A percentile compares a stretch with the other conserved stretches of the same genome.
These are phyloP conservation scores for Hansenula lynferdii DNA, from an alignment of 1,139 yeast species.

Conservation along the genomic window DNA sequence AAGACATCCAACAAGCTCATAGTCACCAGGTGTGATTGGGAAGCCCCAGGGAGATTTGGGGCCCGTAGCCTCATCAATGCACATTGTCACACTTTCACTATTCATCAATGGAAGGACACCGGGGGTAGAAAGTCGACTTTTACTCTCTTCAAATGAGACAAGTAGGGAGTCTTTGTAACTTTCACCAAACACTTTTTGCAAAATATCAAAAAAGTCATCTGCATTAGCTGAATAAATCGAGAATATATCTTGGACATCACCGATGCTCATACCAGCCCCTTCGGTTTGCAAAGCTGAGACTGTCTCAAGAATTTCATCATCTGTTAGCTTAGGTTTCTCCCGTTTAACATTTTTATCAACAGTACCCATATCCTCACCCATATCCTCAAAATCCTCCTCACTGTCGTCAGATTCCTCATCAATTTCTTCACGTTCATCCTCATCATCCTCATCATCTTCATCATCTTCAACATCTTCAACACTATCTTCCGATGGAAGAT, in stretches of 20 bases:
- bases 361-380: constrained; percentile 1
- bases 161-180: constrained; percentile 5
- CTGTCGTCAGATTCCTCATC: no score
- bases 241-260: constrained; percentile 10
- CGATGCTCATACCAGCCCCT: constrained; percentile 7
- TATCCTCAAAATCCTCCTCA: neutral
- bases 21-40: no score
- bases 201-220: constrained; percentile 7
- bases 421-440: constrained; percentile 1
- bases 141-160: constrained; percentile 12
- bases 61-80: constrained; percentile 8
- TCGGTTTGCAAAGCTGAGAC: constrained; percentile 2
- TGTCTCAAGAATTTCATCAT: constrained; percentile 1
- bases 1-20: neutral
- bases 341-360: neutral
- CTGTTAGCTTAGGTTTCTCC: constrained; percentile 1
- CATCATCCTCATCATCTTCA: constrained; percentile 1
- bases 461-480: constrained; percentile 1
- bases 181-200: constrained; percentile 5
- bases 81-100: neutral
- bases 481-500: no score
- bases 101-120: neutral
- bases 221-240: constrained; percentile 7
- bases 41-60: no score
- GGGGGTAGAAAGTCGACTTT: neutral